Conservation (phyloP, 2,329 filamentous ascomycete species). For the Aureobasidium mangrovei region DNA sequence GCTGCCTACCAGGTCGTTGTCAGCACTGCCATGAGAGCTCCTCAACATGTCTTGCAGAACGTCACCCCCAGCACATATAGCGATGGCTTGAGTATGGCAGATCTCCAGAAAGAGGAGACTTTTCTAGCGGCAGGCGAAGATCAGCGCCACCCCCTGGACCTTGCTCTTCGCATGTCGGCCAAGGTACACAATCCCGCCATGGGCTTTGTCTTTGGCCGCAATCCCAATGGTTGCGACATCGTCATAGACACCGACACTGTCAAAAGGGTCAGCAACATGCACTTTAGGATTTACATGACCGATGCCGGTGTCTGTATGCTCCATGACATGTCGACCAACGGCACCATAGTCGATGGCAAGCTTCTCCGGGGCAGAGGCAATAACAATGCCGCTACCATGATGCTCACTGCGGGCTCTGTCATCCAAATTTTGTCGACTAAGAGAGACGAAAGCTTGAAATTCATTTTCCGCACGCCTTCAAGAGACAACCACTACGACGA, state of each 20-base stretch:
- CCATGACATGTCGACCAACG: constrained; percentile 91
- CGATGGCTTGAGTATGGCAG: constrained; percentile 22
- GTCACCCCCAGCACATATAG: constrained; percentile 25
- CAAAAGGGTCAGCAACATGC: constrained; percentile 80
- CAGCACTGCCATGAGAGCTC: constrained; percentile 42
- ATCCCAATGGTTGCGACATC: constrained; percentile 61
- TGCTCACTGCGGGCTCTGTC: constrained; percentile 62
- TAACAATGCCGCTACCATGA: constrained; percentile 43
- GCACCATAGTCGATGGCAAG: constrained; percentile 72
- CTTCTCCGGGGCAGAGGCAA: constrained; percentile 51
- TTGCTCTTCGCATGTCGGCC: constrained; percentile 74
- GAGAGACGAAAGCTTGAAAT: constrained; percentile 58
- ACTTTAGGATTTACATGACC: constrained; percentile 91
- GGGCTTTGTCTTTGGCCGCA: constrained; percentile 85
- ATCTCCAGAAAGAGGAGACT: constrained; percentile 34
- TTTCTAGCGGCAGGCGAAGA: constrained; percentile 44
- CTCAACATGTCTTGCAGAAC: constrained; percentile 53
- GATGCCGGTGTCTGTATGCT: constrained; percentile 81
- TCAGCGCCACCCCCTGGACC: constrained; percentile 22
- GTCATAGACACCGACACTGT: constrained; percentile 56
- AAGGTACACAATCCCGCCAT: constrained; percentile 55
- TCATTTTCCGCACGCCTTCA: constrained; percentile 76
- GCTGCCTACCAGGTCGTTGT: constrained; percentile 64
- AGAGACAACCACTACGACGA: constrained; percentile 56
- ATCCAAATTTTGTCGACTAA: constrained; percentile 56